Conservation (phyloP, 768 basidiomycete genomes). For the Cyclocybe aegerita region DNA sequence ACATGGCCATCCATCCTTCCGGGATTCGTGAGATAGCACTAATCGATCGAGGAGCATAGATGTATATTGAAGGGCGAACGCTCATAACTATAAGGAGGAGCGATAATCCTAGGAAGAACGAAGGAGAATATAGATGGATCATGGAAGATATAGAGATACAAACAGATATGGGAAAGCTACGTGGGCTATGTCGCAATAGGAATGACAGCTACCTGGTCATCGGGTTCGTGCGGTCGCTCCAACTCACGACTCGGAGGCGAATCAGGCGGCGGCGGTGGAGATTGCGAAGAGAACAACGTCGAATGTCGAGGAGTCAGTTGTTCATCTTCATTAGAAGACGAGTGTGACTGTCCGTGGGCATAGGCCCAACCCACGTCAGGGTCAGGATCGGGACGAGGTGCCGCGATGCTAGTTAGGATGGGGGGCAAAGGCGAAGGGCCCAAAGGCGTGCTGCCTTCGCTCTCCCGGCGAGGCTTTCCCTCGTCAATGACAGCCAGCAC, state of each 20-base stretch:
- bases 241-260: constrained; percentile 16
- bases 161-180: constrained; percentile 14
- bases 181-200: constrained; percentile 11
- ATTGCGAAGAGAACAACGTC: constrained; percentile 23
- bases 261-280: constrained; percentile 26
- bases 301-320: constrained; percentile 29
- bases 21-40: neutral
- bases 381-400: constrained; percentile 27
- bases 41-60: neutral
- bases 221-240: constrained; percentile 20
- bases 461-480: constrained; percentile 35
- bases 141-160: constrained; percentile 21
- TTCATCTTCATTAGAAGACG: constrained; percentile 18
- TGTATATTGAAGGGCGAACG: constrained; percentile 5
- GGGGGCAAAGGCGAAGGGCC: constrained; percentile 21
- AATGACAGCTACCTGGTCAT: constrained; percentile 20
- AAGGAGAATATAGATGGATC: neutral
- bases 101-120: constrained; percentile 2
- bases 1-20: neutral
- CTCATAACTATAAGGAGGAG: constrained; percentile 13
- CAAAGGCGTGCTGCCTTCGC: constrained; percentile 10
- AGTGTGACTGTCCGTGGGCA: constrained; percentile 39
- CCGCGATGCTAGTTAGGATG: constrained; percentile 18
- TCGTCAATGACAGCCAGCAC: constrained; percentile 78
- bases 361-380: constrained; percentile 37